Evolutionary conservation across 768 basidiomycete species (phyloP).

Genomic region (Pleurotus eryngii): DNA sequence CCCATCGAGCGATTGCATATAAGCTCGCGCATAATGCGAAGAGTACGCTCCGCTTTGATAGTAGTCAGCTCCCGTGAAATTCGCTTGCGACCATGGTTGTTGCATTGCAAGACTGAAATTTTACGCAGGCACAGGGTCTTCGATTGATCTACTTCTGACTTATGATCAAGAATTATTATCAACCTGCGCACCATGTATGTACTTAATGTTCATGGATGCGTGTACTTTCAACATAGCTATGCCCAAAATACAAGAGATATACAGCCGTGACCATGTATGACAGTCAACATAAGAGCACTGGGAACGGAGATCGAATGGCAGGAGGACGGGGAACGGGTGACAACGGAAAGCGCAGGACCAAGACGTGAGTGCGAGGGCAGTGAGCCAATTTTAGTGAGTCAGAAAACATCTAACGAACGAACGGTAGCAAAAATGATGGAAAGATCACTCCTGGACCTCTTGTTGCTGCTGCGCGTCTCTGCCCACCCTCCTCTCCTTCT

Average conservation of each 20-base stretch:
- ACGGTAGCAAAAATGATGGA: neutral
- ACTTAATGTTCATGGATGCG: neutral
- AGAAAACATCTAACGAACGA: neutral
- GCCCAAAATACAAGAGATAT: constrained; percentile 1
- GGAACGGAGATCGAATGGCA: neutral
- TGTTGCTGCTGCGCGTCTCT: constrained; percentile 78
- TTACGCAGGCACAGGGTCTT: too few species aligned
- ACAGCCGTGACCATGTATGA: neutral
- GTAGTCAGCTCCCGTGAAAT: neutral
- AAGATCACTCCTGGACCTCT: constrained; percentile 46
- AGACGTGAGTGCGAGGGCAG: neutral
- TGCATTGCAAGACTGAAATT: too few species aligned
- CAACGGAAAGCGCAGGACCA: neutral
- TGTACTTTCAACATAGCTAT: constrained; percentile 6
- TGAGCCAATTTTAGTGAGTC: neutral
- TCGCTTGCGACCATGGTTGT: too few species aligned
- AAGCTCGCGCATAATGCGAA: constrained; percentile 56
- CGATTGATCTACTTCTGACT: too few species aligned
- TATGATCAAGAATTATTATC: too few species aligned
- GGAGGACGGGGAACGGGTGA: neutral
- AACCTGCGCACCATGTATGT: too few species aligned
- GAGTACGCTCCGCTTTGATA: constrained; percentile 32
- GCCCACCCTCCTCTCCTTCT: constrained; percentile 91
- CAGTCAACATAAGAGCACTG: neutral
- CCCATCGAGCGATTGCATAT: constrained; percentile 30